Evolutionary conservation across 2,329 filamentous ascomycete genomes (phyloP), one percentile per base, ranked within the genome.

Genomic region (Allantophomopsis lycopodina): DNA sequence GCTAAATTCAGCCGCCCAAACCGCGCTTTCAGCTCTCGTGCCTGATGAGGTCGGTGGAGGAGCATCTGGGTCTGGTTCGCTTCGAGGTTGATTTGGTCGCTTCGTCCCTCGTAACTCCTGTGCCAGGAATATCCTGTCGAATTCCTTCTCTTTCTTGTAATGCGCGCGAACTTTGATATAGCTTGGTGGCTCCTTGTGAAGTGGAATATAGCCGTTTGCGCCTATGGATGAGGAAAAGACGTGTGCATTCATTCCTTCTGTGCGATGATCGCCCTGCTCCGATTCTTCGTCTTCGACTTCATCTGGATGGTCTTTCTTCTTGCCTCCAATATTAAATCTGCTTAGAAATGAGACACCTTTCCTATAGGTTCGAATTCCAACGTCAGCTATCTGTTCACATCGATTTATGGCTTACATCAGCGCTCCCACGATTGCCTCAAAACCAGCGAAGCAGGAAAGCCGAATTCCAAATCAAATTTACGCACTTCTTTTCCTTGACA

Each of bases 1-100:
- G 53, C 89, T 96, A 53, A 96, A 96, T 52, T 91, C 84, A 46
- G 85, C 76, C 0, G 89, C 80, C 91, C 91, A 98, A 28, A 94
- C 79, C 0, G 91, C 87, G 44, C 83, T 73, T 31, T 66, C 42
- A 28, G 23, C 23, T 28, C 23, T 28, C 7, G 44, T 39, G 23
- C 23, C 23, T 28, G 23, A 28, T 28, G 23, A 12, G 8, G 23
- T 28, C 3, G 23, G 23, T 8, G 23, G 23, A 34, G 38, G 36
- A 17, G 50, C 54, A 11, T 42, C 37, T 8, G 45, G 35, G 39
- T 54, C 54, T 11, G 50, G 44, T 28, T 47, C 16, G 40, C 50
- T 50, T 35, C 48, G 43, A 3, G 46, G 34, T 7, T 42, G 20
- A 48, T 46, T 67, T 7, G 63, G 36, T 2, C 57, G 53, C n/a